Base-by-base conservation (phyloP, 768 basidiomycete genomes). In the Collybia sp. region DNA sequence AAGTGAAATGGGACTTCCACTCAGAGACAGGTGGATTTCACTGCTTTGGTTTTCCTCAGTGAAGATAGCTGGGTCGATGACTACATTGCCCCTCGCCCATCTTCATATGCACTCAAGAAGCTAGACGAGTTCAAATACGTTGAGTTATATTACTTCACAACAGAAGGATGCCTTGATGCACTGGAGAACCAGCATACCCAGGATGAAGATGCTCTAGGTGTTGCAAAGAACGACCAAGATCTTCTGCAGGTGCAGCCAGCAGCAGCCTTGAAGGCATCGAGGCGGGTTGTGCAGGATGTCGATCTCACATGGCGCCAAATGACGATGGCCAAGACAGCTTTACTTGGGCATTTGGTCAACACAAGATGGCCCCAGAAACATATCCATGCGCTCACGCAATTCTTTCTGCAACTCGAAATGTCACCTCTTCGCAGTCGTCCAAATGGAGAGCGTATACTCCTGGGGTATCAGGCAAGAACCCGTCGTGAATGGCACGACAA, bases 271-370 rank as follows among this genome's bases (percentile, higher is more conserved):
- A 52, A 51, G 13, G 49, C 59, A 0, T 64, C 58, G 1, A 33
- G 16, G 6, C 43, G 51, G 3, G 53, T 39, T 0, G 19, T 50
- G 0, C 34, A n/a, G 0, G 57, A 63, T 47, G 46, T 53, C 1
- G 37, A 57, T 0, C 52, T 64, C 10, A n/a, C 51, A 1, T 57
- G 57, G 46, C 9, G 15, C 0, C 53, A 63, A 4, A 53, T 63
- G 15, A 25, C 52, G 0, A 31, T 54, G 0, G 63, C 51, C 0
- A 56, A 54, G 9, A 52, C 48, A 8, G 20, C 12, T 8, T 30
- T 46, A 11, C 35, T 57, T 10, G 13, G n/a, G n/a, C n/a, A n/a
- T n/a, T n/a, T n/a, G n/a, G n/a, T n/a, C n/a, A n/a, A n/a, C n/a
- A n/a, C n/a, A 33, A 1, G 44, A 15, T 52, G 57, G 53, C 46